phyloP scores from a whole-genome alignment of 1,284 basidiomycete genomes.

The Ustilago loliicola region DNA sequence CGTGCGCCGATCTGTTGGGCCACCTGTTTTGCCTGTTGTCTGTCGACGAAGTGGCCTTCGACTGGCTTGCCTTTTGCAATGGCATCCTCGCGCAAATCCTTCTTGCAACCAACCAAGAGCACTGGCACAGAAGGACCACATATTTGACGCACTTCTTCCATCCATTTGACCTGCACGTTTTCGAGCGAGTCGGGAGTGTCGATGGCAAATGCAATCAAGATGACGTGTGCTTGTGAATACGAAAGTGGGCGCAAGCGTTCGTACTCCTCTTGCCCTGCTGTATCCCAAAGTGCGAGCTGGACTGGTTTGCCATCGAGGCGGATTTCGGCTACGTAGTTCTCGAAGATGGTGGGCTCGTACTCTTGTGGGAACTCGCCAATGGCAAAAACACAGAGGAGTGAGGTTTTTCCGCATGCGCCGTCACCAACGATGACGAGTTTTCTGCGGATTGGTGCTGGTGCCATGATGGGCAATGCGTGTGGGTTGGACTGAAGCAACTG shows the following conservation, averaged over 20 bases:
- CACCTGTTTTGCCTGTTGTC: conserved; percentile 70
- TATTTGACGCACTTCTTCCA: conserved; percentile 72
- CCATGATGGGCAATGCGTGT: conserved; percentile 21
- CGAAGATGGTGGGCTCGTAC: conserved; percentile 85
- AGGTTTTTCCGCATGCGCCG: conserved; percentile 64
- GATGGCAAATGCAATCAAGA: conserved; percentile 95
- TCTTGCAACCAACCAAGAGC: conserved; percentile 87
- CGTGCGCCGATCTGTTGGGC: conserved; percentile 75
- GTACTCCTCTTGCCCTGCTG: conserved; percentile 94
- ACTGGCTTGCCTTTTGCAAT: conserved; percentile 64
- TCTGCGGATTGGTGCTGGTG: conserved; percentile 78
- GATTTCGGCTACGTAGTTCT: conserved; percentile 99
- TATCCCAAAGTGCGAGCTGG: conserved; percentile 96
- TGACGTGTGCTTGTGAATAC: conserved; percentile 98
- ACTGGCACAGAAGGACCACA: conserved; percentile 77
- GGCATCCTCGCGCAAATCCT: conserved; percentile 78
- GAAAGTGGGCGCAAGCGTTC: conserved; percentile 94
- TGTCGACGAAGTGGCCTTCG: conserved; percentile 70
- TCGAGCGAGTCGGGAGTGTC: conserved; percentile 97
- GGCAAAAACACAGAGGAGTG: conserved; percentile 77
- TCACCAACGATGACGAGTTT: conserved; percentile 90
- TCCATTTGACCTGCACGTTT: conserved; percentile 97
- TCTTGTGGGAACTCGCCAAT: conserved; percentile 96
- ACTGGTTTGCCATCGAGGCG: conserved; percentile 95
- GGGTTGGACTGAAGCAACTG: not conserved